Conservation (phyloP, 768 basidiomycete species). For the Amanita fuliginea region DNA sequence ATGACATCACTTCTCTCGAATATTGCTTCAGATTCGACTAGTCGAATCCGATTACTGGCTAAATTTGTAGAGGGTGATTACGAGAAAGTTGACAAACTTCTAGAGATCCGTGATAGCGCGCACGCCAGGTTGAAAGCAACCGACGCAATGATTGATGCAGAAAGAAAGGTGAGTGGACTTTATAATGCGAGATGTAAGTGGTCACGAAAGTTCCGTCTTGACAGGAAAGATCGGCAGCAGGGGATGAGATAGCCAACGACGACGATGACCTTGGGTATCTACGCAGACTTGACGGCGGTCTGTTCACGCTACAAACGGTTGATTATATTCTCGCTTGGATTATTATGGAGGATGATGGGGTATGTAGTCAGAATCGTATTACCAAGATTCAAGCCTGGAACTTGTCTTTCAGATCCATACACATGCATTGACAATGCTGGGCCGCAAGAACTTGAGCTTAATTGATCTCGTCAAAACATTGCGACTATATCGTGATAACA, state of each 20-base stretch:
- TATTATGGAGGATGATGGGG: constrained; percentile 96
- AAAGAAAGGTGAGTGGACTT: constrained; percentile 44
- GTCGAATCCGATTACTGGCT: constrained; percentile 70
- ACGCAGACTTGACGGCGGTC: constrained; percentile 75
- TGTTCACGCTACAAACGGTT: constrained; percentile 82
- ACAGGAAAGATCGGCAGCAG: constrained; percentile 45
- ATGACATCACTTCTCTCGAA: constrained; percentile 82
- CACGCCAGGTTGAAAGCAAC: constrained; percentile 44
- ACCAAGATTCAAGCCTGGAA: background rate
- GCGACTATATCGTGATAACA: constrained; percentile 59
- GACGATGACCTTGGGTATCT: constrained; percentile 76
- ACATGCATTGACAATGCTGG: constrained; percentile 69
- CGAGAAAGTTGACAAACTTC: constrained; percentile 88
- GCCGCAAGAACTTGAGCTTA: constrained; percentile 59
- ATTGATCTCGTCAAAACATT: constrained; percentile 64
- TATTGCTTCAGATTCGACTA: constrained; percentile 73
- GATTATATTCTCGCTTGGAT: constrained; percentile 96
- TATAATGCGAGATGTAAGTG: background rate
- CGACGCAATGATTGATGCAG: constrained; percentile 58
- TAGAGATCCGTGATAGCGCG: constrained; percentile 76
- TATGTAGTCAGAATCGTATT: constrained; percentile 26
- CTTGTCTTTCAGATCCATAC: constrained; percentile 49
- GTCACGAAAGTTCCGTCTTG: background rate
- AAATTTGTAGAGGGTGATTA: constrained; percentile 94
- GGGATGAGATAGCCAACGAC: constrained; percentile 45